Conservation (phyloP, 176 grass and related monocot species). For the Avena atlantica region DNA sequence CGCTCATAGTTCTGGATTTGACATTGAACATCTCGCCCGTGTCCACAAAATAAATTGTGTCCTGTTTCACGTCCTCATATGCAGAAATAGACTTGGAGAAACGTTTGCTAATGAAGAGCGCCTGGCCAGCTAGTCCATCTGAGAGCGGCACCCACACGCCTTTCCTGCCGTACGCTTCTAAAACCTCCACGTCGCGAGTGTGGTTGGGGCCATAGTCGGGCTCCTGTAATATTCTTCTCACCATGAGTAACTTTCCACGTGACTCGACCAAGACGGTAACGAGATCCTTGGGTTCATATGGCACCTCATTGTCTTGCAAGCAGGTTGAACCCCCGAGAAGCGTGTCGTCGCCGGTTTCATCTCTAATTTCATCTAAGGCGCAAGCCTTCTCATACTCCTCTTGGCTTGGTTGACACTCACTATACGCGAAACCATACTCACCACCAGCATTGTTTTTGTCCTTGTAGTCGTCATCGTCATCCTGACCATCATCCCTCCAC, state of each 20-base stretch:
- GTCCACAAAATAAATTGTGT: not conserved
- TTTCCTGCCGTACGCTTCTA: not conserved
- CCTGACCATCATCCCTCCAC: too few relatives aligned
- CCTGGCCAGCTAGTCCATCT: not conserved
- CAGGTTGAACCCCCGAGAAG: not conserved
- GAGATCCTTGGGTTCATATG: not conserved
- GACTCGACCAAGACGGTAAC: not conserved
- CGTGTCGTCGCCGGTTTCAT: not conserved
- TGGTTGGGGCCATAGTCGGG: not conserved
- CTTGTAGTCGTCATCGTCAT: too few relatives aligned
- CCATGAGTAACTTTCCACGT: not conserved
- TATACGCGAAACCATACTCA: too few relatives aligned
- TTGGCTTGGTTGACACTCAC: too few relatives aligned
- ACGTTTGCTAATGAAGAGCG: not conserved
- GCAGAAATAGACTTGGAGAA: not conserved
- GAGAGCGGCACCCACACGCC: not conserved
- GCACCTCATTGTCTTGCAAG: not conserved
- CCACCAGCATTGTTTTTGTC: too few relatives aligned
- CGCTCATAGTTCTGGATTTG: not conserved
- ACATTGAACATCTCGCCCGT: not conserved
- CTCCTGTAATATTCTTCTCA: not conserved
- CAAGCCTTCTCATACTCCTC: too few relatives aligned
- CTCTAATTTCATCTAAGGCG: not conserved
- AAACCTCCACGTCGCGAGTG: not conserved
- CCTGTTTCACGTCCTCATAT: not conserved